Percentiles rank a stretch among this genome's conserved stretches.
These are phyloP conservation scores for Annulohypoxylon bovei DNA, from an alignment of 495 filamentous ascomycete species.

Conservation along the genomic window DNA sequence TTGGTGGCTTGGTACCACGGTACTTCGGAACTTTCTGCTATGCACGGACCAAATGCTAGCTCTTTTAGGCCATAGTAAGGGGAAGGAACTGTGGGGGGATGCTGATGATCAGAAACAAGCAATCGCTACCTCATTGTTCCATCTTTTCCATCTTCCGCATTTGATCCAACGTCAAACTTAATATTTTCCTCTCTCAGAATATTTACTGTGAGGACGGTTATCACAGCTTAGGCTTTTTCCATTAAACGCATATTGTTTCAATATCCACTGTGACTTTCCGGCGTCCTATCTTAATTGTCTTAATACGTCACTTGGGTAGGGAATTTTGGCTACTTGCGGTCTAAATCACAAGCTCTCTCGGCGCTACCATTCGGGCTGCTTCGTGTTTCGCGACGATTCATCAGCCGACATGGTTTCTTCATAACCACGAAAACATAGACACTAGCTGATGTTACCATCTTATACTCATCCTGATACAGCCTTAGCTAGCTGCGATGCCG, in stretches of 20 bases:
- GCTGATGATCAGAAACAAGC: conserved; percentile 32
- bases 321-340: conserved; percentile 14
- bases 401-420: conserved; percentile 38
- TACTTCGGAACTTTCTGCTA: not conserved
- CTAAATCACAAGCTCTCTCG: conserved; percentile 30
- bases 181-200: conserved; percentile 6
- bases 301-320: conserved; percentile 1
- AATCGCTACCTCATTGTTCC: conserved; percentile 35
- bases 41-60: conserved; percentile 10
- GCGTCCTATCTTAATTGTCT: not conserved
- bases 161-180: conserved; percentile 11
- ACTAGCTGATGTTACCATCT: conserved; percentile 19
- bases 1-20: not conserved
- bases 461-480: conserved; percentile 12
- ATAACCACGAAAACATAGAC: conserved; percentile 19
- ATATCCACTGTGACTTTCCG: conserved; percentile 10
- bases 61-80: conserved; percentile 20
- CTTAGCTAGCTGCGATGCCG: conserved; percentile 50
- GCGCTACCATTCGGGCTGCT: conserved; percentile 1
- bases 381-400: conserved; percentile 12
- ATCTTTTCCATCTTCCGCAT: conserved; percentile 37
- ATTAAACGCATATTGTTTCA: conserved; percentile 17
- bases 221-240: not conserved
- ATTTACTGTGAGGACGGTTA: not conserved
- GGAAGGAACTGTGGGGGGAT: conserved; percentile 19